Percentiles rank a stretch among this genome's conserved stretches.
phyloP scores from a whole-genome alignment of 2,329 filamentous ascomycete species.

The Torrubiellomyces zombiae region DNA sequence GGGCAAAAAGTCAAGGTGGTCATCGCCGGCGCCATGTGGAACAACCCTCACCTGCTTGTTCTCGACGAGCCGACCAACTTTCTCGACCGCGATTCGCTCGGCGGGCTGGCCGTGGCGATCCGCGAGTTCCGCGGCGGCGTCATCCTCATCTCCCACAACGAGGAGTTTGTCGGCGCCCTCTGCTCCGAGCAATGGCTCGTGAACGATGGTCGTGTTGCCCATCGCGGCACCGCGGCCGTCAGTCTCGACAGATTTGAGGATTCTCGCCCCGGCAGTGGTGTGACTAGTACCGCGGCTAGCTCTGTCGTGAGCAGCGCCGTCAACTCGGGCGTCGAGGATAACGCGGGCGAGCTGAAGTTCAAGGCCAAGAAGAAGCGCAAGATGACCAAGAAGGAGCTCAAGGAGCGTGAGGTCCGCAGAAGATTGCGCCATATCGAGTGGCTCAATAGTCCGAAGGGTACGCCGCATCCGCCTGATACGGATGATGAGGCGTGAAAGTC shows the following conservation, averaged over 20 bases:
- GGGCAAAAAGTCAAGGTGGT: slow-evolving; percentile 99
- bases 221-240: slow-evolving; percentile 63
- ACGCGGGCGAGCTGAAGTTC: slow-evolving; percentile 72
- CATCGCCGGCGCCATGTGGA: slow-evolving; percentile 92
- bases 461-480: slow-evolving; percentile 58
- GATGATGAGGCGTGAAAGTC: slow-evolving; percentile 75
- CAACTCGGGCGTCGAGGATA: slow-evolving; percentile 53
- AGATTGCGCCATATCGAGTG: slow-evolving; percentile 73
- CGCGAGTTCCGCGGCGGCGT: slow-evolving; percentile 97
- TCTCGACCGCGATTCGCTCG: slow-evolving; percentile 92
- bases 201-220: slow-evolving; percentile 68
- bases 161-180: slow-evolving; percentile 92
- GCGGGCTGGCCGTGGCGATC: slow-evolving; percentile 92
- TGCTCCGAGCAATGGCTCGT: slow-evolving; percentile 96
- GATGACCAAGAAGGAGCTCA: slow-evolving; percentile 90
- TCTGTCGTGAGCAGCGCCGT: slow-evolving; percentile 42
- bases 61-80: slow-evolving; percentile 99
- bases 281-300: slow-evolving; percentile 38
- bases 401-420: slow-evolving; percentile 79
- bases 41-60: slow-evolving; percentile 93
- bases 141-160: slow-evolving; percentile 98
- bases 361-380: slow-evolving; percentile 90
- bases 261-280: slow-evolving; percentile 41
- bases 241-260: slow-evolving; percentile 79
- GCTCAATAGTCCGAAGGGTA: slow-evolving; percentile 76